Evolutionary conservation across 208 protist species (phyloP).

Genomic region (Strigomonas oncopelti): DNA sequence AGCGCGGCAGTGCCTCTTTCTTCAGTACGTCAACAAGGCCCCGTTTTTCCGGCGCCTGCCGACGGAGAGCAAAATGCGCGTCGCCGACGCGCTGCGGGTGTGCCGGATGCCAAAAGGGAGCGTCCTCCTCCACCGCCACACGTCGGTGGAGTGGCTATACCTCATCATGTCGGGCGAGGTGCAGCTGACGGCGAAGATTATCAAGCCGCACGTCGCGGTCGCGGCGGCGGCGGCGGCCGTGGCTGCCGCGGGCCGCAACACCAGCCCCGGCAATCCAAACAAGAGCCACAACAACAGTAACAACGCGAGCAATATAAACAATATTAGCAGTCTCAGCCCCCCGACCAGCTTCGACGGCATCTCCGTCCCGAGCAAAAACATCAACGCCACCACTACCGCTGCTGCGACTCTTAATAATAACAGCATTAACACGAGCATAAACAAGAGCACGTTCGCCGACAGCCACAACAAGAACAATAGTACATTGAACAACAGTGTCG

Average conservation of each 20-base stretch:
- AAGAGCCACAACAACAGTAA: not conserved
- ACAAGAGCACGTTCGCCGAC: not conserved
- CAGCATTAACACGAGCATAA: not conserved
- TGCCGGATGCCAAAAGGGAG: conserved; percentile 37
- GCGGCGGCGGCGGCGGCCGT: not conserved
- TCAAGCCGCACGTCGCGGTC: not conserved
- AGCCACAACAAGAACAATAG: too few species aligned
- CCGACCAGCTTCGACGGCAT: not conserved
- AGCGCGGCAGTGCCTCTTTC: conserved; percentile 39
- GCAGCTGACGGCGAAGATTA: conserved; percentile 22
- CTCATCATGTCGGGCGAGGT: conserved; percentile 70
- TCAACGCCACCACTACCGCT: too few species aligned
- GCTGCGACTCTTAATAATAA: too few species aligned
- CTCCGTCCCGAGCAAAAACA: too few species aligned
- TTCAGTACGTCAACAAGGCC: conserved; percentile 51
- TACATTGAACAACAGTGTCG: too few species aligned
- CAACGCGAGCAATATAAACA: not conserved
- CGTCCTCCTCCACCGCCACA: conserved; percentile 36
- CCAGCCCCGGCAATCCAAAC: not conserved
- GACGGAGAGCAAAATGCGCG: conserved; percentile 27
- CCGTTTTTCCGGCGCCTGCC: conserved; percentile 43
- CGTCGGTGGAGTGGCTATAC: conserved; percentile 74
- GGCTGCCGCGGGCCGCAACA: not conserved
- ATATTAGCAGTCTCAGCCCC: not conserved
- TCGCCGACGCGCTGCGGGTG: conserved; percentile 62